phyloP scores from a whole-genome alignment of 805 yeast genomes.

The Metschnikowia lochheadii region DNA sequence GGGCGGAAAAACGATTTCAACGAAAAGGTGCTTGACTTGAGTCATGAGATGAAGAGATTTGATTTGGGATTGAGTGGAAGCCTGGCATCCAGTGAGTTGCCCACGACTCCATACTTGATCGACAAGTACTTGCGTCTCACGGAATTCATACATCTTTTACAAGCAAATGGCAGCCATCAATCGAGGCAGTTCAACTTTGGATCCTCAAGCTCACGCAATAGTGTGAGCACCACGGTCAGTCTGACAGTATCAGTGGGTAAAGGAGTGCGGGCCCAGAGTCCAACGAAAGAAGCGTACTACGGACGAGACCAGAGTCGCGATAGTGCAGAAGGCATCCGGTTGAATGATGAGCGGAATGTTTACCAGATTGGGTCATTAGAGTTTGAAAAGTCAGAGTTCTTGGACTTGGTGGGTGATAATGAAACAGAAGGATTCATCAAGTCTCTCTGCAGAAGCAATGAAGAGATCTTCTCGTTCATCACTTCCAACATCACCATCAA shows the following conservation, averaged over 20 bases:
- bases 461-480: constrained; percentile 35
- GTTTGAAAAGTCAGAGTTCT: constrained; percentile 50
- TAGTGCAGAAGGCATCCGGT: constrained; percentile 19
- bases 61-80: constrained; percentile 52
- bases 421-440: constrained; percentile 60
- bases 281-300: not conserved
- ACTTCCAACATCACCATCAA: constrained; percentile 39
- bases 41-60: constrained; percentile 54
- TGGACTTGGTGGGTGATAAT: constrained; percentile 24
- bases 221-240: constrained; percentile 12
- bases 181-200: not conserved
- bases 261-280: constrained; percentile 4
- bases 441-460: constrained; percentile 30
- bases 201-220: constrained; percentile 10
- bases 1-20: constrained; percentile 64
- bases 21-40: constrained; percentile 52
- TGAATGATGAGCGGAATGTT: constrained; percentile 28
- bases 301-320: constrained; percentile 8
- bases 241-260: constrained; percentile 6
- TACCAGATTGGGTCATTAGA: constrained; percentile 46
- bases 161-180: constrained; percentile 14
- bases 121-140: constrained; percentile 62
- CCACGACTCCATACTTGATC: constrained; percentile 63
- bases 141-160: constrained; percentile 50
- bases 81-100: constrained; percentile 52